Conservation (phyloP, 2,329 filamentous ascomycete species). For the Trichoderma simmonsii region DNA sequence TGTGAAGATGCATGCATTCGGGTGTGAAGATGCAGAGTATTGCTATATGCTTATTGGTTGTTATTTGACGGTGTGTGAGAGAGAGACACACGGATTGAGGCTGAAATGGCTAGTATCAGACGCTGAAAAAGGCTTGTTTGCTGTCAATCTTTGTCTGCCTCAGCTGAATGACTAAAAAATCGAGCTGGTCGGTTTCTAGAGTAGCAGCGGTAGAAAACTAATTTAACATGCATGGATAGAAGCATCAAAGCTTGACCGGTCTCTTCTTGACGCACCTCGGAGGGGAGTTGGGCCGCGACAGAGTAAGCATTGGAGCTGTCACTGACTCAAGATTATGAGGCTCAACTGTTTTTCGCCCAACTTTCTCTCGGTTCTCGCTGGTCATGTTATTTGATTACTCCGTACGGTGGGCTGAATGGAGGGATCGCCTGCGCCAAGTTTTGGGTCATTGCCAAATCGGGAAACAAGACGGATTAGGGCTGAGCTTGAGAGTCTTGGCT, state of each 20-base stretch:
- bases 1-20: neutral
- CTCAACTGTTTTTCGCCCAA: no score
- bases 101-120: neutral
- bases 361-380: neutral
- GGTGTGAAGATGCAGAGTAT: neutral
- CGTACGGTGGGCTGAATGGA: neutral
- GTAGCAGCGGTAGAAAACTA: neutral
- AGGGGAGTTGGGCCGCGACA: neutral
- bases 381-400: neutral
- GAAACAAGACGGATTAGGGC: neutral
- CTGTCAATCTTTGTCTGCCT: neutral
- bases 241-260: neutral
- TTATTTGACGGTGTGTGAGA: neutral
- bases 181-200: neutral
- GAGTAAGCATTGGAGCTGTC: neutral
- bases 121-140: neutral
- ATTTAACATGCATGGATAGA: neutral
- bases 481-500: neutral
- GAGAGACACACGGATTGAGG: neutral
- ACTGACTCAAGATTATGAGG: neutral
- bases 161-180: neutral
- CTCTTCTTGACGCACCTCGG: neutral
- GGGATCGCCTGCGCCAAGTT: neutral
- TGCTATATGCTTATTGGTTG: neutral
- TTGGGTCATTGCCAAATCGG: neutral